A percentile compares a stretch with the other conserved stretches of the same genome.
These are phyloP conservation scores for Saksenaea oblongispora DNA, from an alignment of 371 early-diverging fungal genomes.

Conservation along the genomic window DNA sequence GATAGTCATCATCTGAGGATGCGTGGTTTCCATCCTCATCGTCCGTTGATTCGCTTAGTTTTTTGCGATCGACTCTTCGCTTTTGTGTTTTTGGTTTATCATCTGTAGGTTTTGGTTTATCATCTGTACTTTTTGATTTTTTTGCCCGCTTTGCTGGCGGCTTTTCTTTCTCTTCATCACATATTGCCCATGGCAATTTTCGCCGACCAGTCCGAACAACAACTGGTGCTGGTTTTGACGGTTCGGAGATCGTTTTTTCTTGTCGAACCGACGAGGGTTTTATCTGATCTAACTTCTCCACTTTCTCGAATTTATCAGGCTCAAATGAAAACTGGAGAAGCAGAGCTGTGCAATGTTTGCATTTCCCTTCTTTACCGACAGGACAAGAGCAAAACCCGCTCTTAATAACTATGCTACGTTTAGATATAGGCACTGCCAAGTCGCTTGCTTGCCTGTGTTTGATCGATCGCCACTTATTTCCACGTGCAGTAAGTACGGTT, in stretches of 20 bases:
- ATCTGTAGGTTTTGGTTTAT: background rate
- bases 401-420: conserved; percentile 1
- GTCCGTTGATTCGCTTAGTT: too few species aligned
- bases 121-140: background rate
- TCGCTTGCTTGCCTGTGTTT: background rate
- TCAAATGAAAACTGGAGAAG: conserved; percentile 16
- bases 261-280: too few species aligned
- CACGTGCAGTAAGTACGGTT: conserved; percentile 9
- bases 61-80: too few species aligned
- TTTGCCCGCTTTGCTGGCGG: background rate
- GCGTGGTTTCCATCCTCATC: too few species aligned
- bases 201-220: too few species aligned
- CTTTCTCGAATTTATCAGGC: conserved; percentile 6
- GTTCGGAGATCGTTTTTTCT: background rate
- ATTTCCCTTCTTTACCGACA: conserved; percentile 18
- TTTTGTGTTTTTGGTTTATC: too few species aligned
- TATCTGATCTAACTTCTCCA: too few species aligned
- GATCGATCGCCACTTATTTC: background rate
- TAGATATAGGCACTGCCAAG: too few species aligned
- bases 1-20: too few species aligned
- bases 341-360: conserved; percentile 20
- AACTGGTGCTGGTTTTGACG: background rate
- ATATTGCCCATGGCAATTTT: background rate
- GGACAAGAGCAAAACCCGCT: conserved; percentile 22
- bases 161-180: background rate